Conservation (phyloP, 805 yeast genomes). For the Danielozyma ontarioensis region DNA sequence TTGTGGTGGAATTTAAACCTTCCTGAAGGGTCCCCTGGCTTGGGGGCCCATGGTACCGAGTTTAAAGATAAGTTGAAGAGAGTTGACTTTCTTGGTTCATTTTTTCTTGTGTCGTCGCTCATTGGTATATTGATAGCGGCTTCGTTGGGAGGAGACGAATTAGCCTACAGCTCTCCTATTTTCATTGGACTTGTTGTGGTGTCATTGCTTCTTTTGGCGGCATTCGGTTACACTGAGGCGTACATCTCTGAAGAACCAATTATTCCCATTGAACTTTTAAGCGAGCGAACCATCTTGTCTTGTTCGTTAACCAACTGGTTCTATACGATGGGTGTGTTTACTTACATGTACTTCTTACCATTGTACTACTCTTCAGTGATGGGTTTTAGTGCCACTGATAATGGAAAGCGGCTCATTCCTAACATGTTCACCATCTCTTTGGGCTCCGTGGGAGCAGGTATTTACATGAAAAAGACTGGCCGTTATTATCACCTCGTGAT, state of each 20-base stretch:
- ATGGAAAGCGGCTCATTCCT: constrained; percentile 56
- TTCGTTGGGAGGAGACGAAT: constrained; percentile 57
- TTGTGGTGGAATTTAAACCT: constrained; percentile 35
- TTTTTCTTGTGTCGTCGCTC: constrained; percentile 51
- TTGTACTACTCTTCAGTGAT: constrained; percentile 55
- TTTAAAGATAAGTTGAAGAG: constrained; percentile 46
- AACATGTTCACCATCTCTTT: constrained; percentile 64
- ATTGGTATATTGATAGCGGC: constrained; percentile 59
- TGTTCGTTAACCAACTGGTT: constrained; percentile 69
- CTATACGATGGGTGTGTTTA: constrained; percentile 60
- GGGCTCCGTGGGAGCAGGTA: constrained; percentile 66
- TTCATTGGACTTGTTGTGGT: constrained; percentile 29
- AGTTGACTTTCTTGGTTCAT: constrained; percentile 59
- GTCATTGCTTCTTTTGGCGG: constrained; percentile 29
- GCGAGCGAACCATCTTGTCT: constrained; percentile 54
- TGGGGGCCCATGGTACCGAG: constrained; percentile 44
- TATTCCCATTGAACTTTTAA: constrained; percentile 56
- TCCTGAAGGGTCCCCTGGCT: constrained; percentile 54
- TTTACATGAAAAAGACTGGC: constrained; percentile 64
- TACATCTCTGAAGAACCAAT: constrained; percentile 58
- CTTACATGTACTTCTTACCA: constrained; percentile 67
- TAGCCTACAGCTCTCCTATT: constrained; percentile 40
- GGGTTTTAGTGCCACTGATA: constrained; percentile 47
- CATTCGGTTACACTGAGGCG: constrained; percentile 50
- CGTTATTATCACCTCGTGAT: constrained; percentile 49